Evolutionary conservation across 179 eudicot genomes (phyloP).

Genomic region (Beta macrorhiza): DNA sequence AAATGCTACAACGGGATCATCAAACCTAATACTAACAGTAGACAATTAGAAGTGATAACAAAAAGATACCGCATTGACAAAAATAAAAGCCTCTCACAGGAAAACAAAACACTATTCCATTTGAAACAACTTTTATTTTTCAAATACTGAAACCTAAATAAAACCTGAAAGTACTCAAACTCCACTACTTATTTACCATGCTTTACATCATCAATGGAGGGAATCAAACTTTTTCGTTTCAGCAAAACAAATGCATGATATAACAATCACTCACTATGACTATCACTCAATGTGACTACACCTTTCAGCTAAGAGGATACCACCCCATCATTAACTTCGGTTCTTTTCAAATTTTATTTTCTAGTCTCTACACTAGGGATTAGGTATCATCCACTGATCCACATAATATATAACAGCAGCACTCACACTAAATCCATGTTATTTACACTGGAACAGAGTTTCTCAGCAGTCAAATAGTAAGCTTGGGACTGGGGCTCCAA

Average conservation of each 20-base stretch:
- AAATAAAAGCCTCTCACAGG: constrained; percentile 1
- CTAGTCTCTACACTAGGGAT: not conserved
- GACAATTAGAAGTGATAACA: not conserved
- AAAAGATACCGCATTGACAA: not conserved
- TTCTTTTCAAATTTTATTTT: not conserved
- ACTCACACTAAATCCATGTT: no score
- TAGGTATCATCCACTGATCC: no score
- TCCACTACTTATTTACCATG: not conserved
- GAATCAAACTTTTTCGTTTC: not conserved
- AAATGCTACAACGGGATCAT: constrained; percentile 15
- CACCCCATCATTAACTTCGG: not conserved
- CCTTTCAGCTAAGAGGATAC: not conserved
- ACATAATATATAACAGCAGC: not conserved
- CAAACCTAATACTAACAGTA: constrained; percentile 14
- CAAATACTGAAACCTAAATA: not conserved
- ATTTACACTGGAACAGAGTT: not conserved
- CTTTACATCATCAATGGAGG: not conserved
- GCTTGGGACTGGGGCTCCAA: not conserved
- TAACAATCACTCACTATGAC: not conserved
- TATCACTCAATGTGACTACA: not conserved
- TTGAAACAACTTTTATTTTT: not conserved
- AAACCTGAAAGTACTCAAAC: not conserved
- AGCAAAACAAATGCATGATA: not conserved
- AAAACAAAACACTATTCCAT: not conserved
- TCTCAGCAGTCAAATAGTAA: not conserved